Percentiles rank a stretch among this genome's conserved stretches.
Conservation (phyloP, 1,284 basidiomycete species). For the Malassezia yamatoensis region DNA sequence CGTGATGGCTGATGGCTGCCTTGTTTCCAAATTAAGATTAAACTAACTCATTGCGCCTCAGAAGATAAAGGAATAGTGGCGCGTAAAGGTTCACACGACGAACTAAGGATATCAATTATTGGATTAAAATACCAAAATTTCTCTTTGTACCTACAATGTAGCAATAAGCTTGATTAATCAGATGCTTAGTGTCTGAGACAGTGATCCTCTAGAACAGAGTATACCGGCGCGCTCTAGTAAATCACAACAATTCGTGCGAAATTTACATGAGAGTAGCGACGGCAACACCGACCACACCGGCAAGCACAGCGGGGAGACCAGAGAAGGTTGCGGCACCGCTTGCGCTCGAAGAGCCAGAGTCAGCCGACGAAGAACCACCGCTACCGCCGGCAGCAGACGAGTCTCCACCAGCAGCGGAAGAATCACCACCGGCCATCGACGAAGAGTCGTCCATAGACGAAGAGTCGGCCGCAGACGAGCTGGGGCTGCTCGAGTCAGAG, state of each 20-base stretch:
- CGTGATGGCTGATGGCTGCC: too few species aligned
- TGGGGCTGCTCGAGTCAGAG: neutral
- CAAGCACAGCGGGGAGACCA: constrained; percentile 16
- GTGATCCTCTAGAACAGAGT: constrained; percentile 1
- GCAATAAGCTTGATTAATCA: neutral
- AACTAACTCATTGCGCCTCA: too few species aligned
- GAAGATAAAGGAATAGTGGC: too few species aligned
- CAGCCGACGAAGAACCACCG: neutral
- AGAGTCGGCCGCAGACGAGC: neutral
- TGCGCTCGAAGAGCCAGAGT: neutral
- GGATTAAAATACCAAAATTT: too few species aligned
- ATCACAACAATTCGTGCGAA: neutral
- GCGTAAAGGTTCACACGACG: too few species aligned
- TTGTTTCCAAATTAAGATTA: too few species aligned
- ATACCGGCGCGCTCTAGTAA: neutral
- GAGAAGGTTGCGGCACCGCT: constrained; percentile 13
- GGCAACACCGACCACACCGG: constrained; percentile 17
- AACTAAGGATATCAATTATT: too few species aligned
- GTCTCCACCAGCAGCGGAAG: neutral
- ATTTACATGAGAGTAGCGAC: constrained; percentile 18
- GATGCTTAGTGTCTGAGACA: neutral
- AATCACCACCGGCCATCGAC: neutral
- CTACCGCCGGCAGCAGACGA: too few species aligned
- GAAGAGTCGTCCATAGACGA: neutral
- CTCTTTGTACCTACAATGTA: too few species aligned